These are phyloP conservation scores for Pueraria montana DNA, from an alignment of 306 rosid species.

Conservation along the genomic window DNA sequence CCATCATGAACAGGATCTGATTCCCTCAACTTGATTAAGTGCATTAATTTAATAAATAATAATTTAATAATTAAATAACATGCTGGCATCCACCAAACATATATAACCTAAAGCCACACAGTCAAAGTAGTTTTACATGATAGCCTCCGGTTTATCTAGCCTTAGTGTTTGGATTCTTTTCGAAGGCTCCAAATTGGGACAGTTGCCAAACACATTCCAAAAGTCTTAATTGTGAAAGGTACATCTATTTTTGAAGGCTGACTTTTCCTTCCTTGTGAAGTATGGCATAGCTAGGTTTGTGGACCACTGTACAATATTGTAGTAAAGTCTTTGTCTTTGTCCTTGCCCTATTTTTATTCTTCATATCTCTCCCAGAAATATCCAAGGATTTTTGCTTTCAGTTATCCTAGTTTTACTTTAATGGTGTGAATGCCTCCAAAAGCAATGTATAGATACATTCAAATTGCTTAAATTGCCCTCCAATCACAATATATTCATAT, in stretches of 20 bases:
- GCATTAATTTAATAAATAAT: not conserved
- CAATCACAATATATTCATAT: no score
- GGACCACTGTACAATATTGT: conserved; percentile 37
- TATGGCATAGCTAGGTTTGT: not conserved
- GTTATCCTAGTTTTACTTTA: conserved; percentile 1
- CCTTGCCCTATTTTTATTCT: not conserved
- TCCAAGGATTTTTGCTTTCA: conserved; percentile 5
- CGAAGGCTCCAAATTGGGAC: conserved; percentile 40
- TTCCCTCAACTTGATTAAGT: conserved; percentile 3
- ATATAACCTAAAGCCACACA: not conserved
- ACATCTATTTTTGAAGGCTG: conserved; percentile 7
- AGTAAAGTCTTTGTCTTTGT: not conserved
- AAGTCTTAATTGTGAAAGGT: conserved; percentile 40
- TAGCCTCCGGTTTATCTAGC: not conserved
- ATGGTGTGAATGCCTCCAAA: not conserved
- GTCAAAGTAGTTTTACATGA: conserved; percentile 2
- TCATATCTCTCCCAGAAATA: not conserved
- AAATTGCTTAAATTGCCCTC: not conserved
- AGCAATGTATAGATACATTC: not conserved
- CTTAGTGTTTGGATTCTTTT: conserved; percentile 4
- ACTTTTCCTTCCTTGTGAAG: conserved; percentile 31
- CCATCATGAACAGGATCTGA: not conserved
- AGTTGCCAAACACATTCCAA: conserved; percentile 37
- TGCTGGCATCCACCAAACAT: conserved; percentile 45
- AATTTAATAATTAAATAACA: not conserved